Conservation (phyloP, 2,329 filamentous ascomycete species). For the Hypoxylon sp. region DNA sequence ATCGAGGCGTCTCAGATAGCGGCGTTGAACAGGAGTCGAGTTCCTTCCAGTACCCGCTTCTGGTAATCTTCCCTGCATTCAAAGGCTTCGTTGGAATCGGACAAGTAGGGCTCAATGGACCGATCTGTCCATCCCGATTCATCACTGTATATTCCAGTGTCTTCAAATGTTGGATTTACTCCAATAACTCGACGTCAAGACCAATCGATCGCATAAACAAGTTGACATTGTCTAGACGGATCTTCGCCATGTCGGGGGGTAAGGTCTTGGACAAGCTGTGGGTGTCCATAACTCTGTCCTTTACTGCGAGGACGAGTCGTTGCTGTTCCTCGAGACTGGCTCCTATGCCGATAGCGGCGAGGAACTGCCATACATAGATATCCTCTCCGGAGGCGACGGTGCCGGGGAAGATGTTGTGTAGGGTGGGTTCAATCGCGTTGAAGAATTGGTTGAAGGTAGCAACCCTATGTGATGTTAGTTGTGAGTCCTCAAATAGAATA, state of each 20-base stretch:
- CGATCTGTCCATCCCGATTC: no score
- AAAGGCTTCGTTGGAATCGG: no score
- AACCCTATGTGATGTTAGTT: constrained; percentile 62
- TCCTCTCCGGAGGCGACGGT: constrained; percentile 92
- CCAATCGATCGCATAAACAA: constrained; percentile 98
- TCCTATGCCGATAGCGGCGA: constrained; percentile 93
- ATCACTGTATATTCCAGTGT: no score
- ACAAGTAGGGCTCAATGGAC: no score
- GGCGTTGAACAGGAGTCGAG: no score
- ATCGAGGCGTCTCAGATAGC: not conserved
- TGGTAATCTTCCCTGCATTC: no score
- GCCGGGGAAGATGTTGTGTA: constrained; percentile 88
- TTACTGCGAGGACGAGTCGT: constrained; percentile 91
- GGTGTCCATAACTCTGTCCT: constrained; percentile 97
- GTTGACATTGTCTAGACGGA: constrained; percentile 91
- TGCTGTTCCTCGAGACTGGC: constrained; percentile 96
- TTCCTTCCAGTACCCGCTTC: constrained; percentile 11
- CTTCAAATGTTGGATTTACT: no score
- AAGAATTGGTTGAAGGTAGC: constrained; percentile 87
- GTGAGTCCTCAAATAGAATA: not conserved
- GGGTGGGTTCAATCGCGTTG: constrained; percentile 81
- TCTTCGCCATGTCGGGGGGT: constrained; percentile 82
- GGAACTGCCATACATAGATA: constrained; percentile 97
- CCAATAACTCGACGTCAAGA: constrained; percentile 85
- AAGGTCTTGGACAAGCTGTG: constrained; percentile 88